These are phyloP conservation scores for Hortaea werneckii DNA, from an alignment of 2,329 filamentous ascomycete species.

Conservation along the genomic window DNA sequence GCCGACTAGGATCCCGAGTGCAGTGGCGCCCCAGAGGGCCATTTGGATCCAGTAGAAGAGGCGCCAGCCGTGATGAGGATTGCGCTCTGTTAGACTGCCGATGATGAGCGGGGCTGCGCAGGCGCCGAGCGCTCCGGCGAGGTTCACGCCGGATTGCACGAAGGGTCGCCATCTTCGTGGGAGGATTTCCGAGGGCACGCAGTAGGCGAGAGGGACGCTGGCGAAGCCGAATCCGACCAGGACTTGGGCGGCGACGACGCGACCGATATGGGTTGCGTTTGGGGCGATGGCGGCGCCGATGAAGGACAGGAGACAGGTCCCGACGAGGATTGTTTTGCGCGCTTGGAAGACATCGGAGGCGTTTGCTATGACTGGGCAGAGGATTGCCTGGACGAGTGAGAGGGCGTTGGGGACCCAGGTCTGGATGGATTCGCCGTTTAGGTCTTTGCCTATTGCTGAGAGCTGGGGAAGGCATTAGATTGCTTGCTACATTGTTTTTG, in stretches of 20 bases:
- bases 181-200: constrained; percentile 10
- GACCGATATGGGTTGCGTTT: constrained; percentile 4
- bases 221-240: constrained; percentile 12
- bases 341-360: constrained; percentile 12
- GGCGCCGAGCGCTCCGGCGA: constrained; percentile 5
- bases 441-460: constrained; percentile 5
- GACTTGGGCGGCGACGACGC: constrained; percentile 7
- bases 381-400: constrained; percentile 10
- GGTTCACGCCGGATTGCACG: constrained; percentile 4
- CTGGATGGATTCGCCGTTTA: constrained; percentile 3
- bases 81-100: background rate
- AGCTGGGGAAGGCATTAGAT: constrained; percentile 2
- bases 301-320: constrained; percentile 4
- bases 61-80: constrained; percentile 7
- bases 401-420: constrained; percentile 11
- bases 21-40: constrained; percentile 8
- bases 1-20: constrained; percentile 8
- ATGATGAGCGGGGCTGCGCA: constrained; percentile 1
- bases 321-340: constrained; percentile 10
- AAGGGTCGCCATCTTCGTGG: constrained; percentile 9
- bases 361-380: constrained; percentile 8
- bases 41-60: constrained; percentile 11
- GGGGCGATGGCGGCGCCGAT: constrained; percentile 11
- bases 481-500: background rate
- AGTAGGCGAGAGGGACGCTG: constrained; percentile 7